phyloP scores from a whole-genome alignment of 495 filamentous ascomycete species.

The Staphylotrichum tortipilum region DNA sequence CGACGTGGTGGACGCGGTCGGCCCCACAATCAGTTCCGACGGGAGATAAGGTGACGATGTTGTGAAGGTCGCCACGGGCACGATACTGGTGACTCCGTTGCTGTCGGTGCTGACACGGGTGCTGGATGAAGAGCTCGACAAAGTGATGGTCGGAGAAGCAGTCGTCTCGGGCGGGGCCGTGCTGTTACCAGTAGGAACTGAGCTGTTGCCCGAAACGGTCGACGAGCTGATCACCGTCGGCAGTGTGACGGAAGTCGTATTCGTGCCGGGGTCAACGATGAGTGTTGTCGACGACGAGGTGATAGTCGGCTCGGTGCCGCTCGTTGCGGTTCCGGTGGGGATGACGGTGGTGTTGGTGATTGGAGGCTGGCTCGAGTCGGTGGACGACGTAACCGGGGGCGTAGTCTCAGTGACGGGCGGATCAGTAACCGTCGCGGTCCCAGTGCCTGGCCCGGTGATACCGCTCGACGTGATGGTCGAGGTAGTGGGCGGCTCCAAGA shows the following conservation, averaged over 20 bases:
- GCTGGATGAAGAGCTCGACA: not conserved
- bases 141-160: not conserved
- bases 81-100: slow-evolving; percentile 30
- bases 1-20: slow-evolving; percentile 26
- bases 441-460: slow-evolving; percentile 3
- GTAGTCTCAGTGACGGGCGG: not conserved
- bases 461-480: not conserved
- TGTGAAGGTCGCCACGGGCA: slow-evolving; percentile 32
- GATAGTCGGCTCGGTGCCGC: not conserved
- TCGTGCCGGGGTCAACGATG: not conserved
- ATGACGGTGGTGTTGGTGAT: not conserved
- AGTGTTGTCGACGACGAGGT: not conserved
- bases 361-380: not conserved
- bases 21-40: slow-evolving; percentile 35
- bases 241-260: not conserved
- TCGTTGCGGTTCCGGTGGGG: not conserved
- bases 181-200: slow-evolving; percentile 1
- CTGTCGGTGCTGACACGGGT: too few relatives aligned
- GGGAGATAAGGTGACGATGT: slow-evolving; percentile 36
- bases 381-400: not conserved
- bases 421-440: not conserved
- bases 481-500: not conserved
- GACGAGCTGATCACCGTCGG: not conserved
- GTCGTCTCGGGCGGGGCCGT: not conserved
- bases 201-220: not conserved